Conservation (phyloP, 176 grass and related monocot species). For the Ensete glaucum region DNA sequence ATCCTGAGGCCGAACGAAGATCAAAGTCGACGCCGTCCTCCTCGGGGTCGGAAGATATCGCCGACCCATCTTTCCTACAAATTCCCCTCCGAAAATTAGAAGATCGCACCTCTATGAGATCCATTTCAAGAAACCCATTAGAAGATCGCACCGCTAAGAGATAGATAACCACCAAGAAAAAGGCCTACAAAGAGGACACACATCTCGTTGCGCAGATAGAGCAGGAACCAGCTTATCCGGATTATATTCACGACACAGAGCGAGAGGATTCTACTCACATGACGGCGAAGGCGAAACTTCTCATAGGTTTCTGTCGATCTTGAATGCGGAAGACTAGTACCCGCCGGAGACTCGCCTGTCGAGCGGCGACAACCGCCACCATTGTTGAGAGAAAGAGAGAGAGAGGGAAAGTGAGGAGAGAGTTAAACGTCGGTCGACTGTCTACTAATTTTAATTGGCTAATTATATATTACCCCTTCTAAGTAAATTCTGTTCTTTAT, state of each 20-base stretch:
- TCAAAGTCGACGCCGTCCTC: slow-evolving; percentile 6
- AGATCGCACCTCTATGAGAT: slow-evolving; percentile 14
- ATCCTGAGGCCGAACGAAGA: slow-evolving; percentile 21
- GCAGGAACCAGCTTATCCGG: neutral
- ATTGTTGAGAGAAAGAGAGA: neutral
- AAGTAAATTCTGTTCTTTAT: no score
- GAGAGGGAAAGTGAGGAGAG: no score
- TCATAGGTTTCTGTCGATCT: neutral
- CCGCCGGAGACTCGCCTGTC: neutral
- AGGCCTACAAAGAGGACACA: slow-evolving; percentile 16
- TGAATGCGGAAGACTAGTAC: neutral
- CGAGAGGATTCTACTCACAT: neutral
- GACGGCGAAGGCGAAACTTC: neutral
- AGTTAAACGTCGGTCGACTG: no score
- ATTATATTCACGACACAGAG: neutral
- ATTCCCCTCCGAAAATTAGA: slow-evolving; percentile 3
- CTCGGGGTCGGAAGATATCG: slow-evolving; percentile 11
- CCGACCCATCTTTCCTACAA: slow-evolving; percentile 44
- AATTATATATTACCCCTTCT: no score
- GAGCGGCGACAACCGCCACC: slow-evolving; percentile 1
- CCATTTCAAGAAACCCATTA: slow-evolving; percentile 3
- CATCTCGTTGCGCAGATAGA: neutral
- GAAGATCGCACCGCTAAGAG: neutral
- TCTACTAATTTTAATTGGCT: no score
- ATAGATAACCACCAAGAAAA: slow-evolving; percentile 18